phyloP scores from a whole-genome alignment of 305 asterid species.

The Fraxinus greggii region DNA sequence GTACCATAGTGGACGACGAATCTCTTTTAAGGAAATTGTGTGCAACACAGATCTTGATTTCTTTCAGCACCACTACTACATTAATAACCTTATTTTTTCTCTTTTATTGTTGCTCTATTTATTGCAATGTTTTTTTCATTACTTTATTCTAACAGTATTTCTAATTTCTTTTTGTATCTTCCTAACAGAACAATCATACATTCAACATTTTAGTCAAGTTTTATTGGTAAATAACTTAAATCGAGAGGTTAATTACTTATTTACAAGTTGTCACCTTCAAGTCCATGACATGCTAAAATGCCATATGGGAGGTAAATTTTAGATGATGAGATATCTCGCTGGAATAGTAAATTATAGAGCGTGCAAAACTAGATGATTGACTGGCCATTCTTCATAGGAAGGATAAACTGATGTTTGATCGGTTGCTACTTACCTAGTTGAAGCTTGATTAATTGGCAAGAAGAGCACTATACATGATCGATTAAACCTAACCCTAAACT shows the following conservation, averaged over 20 bases:
- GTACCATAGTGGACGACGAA: fast-evolving
- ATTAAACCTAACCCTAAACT: neutral
- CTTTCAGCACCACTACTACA: neutral
- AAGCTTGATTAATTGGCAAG: neutral
- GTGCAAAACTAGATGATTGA: neutral
- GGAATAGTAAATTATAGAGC: neutral
- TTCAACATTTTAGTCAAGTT: neutral
- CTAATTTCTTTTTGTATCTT: neutral
- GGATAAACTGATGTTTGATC: neutral
- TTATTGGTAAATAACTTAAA: too few species aligned
- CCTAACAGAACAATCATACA: too few species aligned
- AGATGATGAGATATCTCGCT: neutral
- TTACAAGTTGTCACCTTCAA: neutral
- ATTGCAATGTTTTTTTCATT: neutral
- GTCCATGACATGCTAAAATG: too few species aligned
- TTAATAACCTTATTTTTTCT: too few species aligned
- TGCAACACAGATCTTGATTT: neutral
- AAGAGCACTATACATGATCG: too few species aligned
- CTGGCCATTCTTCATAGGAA: neutral
- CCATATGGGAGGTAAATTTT: too few species aligned
- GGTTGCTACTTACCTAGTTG: neutral
- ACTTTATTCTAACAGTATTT: too few species aligned
- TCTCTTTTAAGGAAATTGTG: too few species aligned
- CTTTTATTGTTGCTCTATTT: neutral
- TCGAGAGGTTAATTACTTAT: neutral